Conservation (phyloP, 805 yeast species). For the Hagleromyces aurorensis region DNA sequence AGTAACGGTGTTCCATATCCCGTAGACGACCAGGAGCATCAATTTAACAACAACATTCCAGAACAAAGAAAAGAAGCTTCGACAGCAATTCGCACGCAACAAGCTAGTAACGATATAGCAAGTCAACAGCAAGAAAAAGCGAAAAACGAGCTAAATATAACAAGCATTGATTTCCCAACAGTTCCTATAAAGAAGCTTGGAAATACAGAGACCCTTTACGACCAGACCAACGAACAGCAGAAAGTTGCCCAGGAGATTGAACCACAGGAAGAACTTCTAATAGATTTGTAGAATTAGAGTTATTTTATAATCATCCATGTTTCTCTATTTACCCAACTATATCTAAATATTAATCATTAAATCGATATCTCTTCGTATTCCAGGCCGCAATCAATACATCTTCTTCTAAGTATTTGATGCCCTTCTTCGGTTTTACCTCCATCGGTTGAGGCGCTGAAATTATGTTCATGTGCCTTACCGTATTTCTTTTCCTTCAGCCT, state of each 20-base stretch:
- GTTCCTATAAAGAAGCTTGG: conserved; percentile 31
- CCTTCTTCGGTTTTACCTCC: conserved; percentile 39
- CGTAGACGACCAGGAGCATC: conserved; percentile 11
- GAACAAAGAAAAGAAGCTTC: too few relatives aligned
- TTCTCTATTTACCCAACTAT: conserved; percentile 1
- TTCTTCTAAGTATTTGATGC: conserved; percentile 38
- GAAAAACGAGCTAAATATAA: conserved; percentile 17
- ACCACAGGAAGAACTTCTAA: conserved; percentile 20
- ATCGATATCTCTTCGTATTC: conserved; percentile 70
- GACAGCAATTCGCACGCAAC: not conserved
- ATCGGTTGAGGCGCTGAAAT: conserved; percentile 54
- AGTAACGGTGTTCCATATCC: conserved; percentile 16
- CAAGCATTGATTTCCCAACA: conserved; percentile 35
- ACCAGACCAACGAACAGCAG: conserved; percentile 3
- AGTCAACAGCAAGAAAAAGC: too few relatives aligned
- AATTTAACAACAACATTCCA: not conserved
- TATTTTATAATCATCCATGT: not conserved
- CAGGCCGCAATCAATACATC: conserved; percentile 77
- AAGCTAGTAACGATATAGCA: conserved; percentile 3
- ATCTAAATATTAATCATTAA: conserved; percentile 18
- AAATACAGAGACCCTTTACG: conserved; percentile 2
- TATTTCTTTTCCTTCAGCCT: conserved; percentile 52
- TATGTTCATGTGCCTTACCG: conserved; percentile 62
- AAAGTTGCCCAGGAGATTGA: conserved; percentile 5
- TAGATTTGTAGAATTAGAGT: conserved; percentile 21